Evolutionary conservation across 495 filamentous ascomycete genomes (phyloP), one percentile per base, ranked within the genome.

Genomic region (Talaromyces ruber): DNA sequence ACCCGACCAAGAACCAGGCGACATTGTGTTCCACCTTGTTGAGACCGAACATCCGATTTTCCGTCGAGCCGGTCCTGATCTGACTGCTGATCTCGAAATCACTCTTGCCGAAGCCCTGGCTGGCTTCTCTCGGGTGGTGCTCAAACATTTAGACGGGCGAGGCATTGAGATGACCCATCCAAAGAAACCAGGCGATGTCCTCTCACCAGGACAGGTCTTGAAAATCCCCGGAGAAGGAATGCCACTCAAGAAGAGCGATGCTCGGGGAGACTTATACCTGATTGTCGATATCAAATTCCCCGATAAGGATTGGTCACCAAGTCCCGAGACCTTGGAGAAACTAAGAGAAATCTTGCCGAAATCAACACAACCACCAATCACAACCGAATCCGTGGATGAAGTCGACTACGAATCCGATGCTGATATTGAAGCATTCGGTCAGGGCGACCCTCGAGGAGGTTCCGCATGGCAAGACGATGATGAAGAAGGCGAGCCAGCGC

Each of bases 131-230:
- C 88, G 92, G 43, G 90, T 96, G 12, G 91, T 97, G 11, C 58
- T 98, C 63, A 93, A 91, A 66, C 94, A 98, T 71, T 86, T 98
- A 4, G 94, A 98, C 67, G 94, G 93, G 14, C 83, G 94, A 59
- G 94, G 95, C 24, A 95, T 98, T 60, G 82, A 88, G 60, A 74
- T 98, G 53, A 81, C 82, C 58, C 87, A 94, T 67, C 73, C 81
- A 9, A 79, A 83, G 63, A 85, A 85, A 2, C 77, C 82, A 52
- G 92, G 92, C 63, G 84, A 89, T 72, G 74, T 96, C 50, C 71
- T 98, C 12, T 84, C 82, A 21, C 91, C 93, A 2, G 87, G 84
- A 16, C 89, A 98, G 66, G 82, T 92, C 14, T 80, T 98, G 63
- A 96, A 91, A 74, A 77, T 98, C 4, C 69, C 79, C 4, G 91